A percentile compares a stretch with the other conserved stretches of the same genome.
Conservation (phyloP, 1,284 basidiomycete species). For the Austroboletus novae-zelandiae region DNA sequence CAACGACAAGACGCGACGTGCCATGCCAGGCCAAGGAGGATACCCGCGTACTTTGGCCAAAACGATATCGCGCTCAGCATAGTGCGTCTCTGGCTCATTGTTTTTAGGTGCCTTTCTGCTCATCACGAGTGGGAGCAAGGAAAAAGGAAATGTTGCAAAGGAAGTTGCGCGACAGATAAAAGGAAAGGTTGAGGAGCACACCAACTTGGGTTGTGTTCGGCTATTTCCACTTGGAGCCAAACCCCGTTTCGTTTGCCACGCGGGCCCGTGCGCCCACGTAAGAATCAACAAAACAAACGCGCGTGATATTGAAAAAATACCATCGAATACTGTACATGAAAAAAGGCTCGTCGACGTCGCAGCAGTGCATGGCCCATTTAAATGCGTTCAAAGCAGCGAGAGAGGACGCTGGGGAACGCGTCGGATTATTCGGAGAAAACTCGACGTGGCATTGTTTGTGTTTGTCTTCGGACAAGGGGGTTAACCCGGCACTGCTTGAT, state of each 20-base stretch:
- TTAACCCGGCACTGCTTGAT: conserved; percentile 24
- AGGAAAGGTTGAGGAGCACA: conserved; percentile 40
- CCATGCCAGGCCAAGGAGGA: conserved; percentile 91
- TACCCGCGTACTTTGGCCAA: conserved; percentile 92
- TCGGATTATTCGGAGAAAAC: conserved; percentile 13
- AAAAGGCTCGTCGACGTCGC: conserved; percentile 21
- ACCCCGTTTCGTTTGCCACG: conserved; percentile 38
- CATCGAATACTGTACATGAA: conserved; percentile 31
- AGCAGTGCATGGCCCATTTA: conserved; percentile 12
- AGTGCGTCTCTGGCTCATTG: conserved; percentile 45
- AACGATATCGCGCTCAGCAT: conserved; percentile 75
- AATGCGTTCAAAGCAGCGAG: conserved; percentile 15
- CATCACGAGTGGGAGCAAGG: conserved; percentile 37
- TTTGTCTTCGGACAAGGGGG: conserved; percentile 33
- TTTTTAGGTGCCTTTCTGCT: conserved; percentile 58
- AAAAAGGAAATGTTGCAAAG: conserved; percentile 17
- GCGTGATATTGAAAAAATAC: conserved; percentile 31
- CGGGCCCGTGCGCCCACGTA: conserved; percentile 40
- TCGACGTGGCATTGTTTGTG: conserved; percentile 24
- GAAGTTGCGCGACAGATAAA: conserved; percentile 36
- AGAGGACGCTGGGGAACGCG: background rate
- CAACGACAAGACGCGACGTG: conserved; percentile 43
- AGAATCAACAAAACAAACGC: conserved; percentile 38
- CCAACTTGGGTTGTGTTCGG: conserved; percentile 40
- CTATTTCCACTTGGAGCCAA: conserved; percentile 40